A percentile compares a stretch with the other conserved stretches of the same genome.
Conservation (phyloP, 768 basidiomycete genomes). For the Phlegmacium glaucopus region DNA sequence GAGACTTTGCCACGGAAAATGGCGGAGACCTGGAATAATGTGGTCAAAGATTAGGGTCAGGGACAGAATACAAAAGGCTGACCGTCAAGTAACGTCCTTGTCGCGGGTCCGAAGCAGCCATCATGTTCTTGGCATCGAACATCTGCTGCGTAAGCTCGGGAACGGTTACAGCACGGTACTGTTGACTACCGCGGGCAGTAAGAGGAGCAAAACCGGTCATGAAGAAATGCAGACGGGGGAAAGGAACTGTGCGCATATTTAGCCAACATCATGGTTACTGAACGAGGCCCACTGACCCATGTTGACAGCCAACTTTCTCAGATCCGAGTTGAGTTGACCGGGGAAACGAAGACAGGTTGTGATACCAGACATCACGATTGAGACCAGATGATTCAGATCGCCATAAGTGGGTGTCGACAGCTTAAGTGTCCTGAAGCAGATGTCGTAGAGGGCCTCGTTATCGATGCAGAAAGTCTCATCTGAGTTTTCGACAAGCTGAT, state of each 20-base stretch:
- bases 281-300: conserved; percentile 65
- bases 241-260: conserved; percentile 60
- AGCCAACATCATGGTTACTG: background rate
- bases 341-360: conserved; percentile 99
- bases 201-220: conserved; percentile 95
- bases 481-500: conserved; percentile 99
- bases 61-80: conserved; percentile 16
- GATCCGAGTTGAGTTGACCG: conserved; percentile 98
- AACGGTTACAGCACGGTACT: conserved; percentile 95
- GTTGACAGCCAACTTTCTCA: conserved; percentile 98
- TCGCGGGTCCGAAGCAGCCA: conserved; percentile 96
- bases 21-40: conserved; percentile 64
- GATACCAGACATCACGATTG: conserved; percentile 97
- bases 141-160: conserved; percentile 98
- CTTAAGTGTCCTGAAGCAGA: conserved; percentile 98
- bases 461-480: conserved; percentile 99
- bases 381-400: conserved; percentile 97
- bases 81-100: conserved; percentile 98
- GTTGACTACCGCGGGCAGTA: conserved; percentile 89
- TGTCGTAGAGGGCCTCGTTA: conserved; percentile 98
- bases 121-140: conserved; percentile 99
- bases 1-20: conserved; percentile 99
- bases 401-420: conserved; percentile 94
- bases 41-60: background rate
- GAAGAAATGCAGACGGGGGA: conserved; percentile 99